Evolutionary conservation across 257 asterid species (phyloP), one percentile per base, ranked within the genome.

Genomic region (Lithospermum erythrorhizon): DNA sequence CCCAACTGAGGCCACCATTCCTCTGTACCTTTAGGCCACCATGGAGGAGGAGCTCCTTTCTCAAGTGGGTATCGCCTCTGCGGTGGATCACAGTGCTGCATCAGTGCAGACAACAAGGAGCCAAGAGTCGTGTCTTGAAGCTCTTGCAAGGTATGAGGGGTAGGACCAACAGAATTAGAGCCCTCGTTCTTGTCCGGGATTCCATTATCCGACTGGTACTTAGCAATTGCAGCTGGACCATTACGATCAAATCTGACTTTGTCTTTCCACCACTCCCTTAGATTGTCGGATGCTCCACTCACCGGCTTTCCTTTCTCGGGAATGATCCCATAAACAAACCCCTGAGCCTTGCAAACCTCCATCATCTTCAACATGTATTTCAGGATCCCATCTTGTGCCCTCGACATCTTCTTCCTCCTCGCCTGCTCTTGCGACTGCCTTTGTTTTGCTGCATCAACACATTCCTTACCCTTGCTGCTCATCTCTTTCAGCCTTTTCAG

Each of bases 141-240:
- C n/a, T 82, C 83, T 61, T 72, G 97, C 66, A 89, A 69, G 2
- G 90, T 82, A 80, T 83, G 89, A 14, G 95, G 90, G 6, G 90
- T 74, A 59, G 78, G 86, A 4, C 49, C 54, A 30, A 25, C 10
- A 25, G 58, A 30, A 58, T 24, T 58, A 25, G 65, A 49, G 0
- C 74, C 82, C 73, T 82, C 94, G 6, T 53, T 75, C 64, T 67
- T 67, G 19, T 83, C 90, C 0, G 65, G 70, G 22, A 29, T 27
- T 11, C 47, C 67, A 7, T 49, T 51, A 18, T 76, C 86, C 1
- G 72, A 68, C 45, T 79, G 81, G 13, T 82, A 70, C 57, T 71
- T 73, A 2, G 76, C 69, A 6, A 77, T 79, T 23, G 86, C 89
- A 6, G 83, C 83, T 9, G 79, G 82, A 9, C 81, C 86, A 45